These are phyloP conservation scores for Fusarium odoratissimum DNA, from an alignment of 2,329 filamentous ascomycete species.

Conservation along the genomic window DNA sequence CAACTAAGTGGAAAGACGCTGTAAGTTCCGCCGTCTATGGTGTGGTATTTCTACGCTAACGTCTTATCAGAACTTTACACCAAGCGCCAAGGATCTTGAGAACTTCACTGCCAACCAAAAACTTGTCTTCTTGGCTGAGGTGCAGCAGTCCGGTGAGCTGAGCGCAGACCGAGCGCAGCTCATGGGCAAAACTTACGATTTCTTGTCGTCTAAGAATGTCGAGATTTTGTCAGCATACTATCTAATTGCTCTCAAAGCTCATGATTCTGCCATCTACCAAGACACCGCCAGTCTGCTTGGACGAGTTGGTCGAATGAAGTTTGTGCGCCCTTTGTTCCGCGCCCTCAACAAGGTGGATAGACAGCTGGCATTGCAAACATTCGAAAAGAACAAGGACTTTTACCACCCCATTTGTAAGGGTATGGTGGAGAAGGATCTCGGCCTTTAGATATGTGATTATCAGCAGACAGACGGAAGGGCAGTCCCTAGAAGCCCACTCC, in stretches of 20 bases:
- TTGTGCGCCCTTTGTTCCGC: conserved; percentile 86
- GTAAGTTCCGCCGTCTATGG: conserved; percentile 53
- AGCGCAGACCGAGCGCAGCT: conserved; percentile 72
- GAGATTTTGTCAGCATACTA: conserved; percentile 87
- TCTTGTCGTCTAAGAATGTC: conserved; percentile 81
- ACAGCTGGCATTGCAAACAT: conserved; percentile 81
- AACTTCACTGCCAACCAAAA: conserved; percentile 87
- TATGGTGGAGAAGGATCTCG: conserved; percentile 88
- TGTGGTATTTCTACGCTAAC: conserved; percentile 27
- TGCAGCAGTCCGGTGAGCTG: conserved; percentile 75
- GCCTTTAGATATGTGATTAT: conserved; percentile 44
- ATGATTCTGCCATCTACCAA: conserved; percentile 75
- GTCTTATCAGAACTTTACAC: conserved; percentile 66
- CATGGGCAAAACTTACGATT: conserved; percentile 80
- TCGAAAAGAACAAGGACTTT: conserved; percentile 88
- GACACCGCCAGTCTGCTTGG: conserved; percentile 81
- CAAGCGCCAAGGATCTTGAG: conserved; percentile 74
- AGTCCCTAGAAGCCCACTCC: neutral
- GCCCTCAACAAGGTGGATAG: conserved; percentile 80
- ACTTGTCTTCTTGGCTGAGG: conserved; percentile 86
- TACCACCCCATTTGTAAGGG: conserved; percentile 93
- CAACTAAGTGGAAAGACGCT: conserved; percentile 80
- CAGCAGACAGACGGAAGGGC: neutral
- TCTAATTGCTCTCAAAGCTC: conserved; percentile 79
- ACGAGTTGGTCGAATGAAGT: conserved; percentile 94